Evolutionary conservation across 176 grass and related monocot genomes (phyloP), one percentile per base, ranked within the genome.

Genomic region (Puccinellia tenuiflora): DNA sequence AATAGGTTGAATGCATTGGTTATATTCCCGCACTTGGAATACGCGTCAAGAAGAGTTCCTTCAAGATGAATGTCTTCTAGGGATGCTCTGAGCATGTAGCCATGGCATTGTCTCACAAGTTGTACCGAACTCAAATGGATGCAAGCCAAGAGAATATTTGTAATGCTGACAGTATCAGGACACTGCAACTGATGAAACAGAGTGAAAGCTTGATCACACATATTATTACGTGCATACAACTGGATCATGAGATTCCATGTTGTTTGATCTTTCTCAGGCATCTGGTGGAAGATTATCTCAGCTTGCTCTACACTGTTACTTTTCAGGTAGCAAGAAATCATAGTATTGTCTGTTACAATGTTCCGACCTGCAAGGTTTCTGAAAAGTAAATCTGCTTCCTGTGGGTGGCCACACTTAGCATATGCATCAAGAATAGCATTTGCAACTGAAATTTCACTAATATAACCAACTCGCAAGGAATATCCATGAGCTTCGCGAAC

Each of bases 401-500:
- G 68, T 57, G n/a, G 68, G 37, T 68, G 82, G 22, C 92, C 89
- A 71, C 92, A 91, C 61, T 94, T 94, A 28, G 82, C 84, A 80
- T 91, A 94, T 40, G 87, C 84, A 88, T 94, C 87, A 29, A 94
- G n/a, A 76, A 90, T 87, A 52, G 92, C 87, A 85, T 91, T 94
- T 66, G 74, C 82, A 76, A 90, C 85, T 53, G 66, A 84, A 21
- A 84, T 75, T 59, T 91, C 84, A 61, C 42, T 9, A 48, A 71
- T 45, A 78, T 87, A 91, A 78, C 92, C 84, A 17, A 73, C 21
- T 82, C 87, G 61, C 61, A 94, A 76, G 29, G 92, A 85, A 82
- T 87, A 90, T 28, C 87, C 87, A 83, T 94, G 92, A 76, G 43
- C 78, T 91, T 85, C 82, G 76, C 62, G 83, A 68, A 94, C 79